Percentiles rank a stretch among this genome's conserved stretches.
Evolutionary conservation across 106 monocot species (phyloP).

Genomic region (Alisma plantagoaquatica): DNA sequence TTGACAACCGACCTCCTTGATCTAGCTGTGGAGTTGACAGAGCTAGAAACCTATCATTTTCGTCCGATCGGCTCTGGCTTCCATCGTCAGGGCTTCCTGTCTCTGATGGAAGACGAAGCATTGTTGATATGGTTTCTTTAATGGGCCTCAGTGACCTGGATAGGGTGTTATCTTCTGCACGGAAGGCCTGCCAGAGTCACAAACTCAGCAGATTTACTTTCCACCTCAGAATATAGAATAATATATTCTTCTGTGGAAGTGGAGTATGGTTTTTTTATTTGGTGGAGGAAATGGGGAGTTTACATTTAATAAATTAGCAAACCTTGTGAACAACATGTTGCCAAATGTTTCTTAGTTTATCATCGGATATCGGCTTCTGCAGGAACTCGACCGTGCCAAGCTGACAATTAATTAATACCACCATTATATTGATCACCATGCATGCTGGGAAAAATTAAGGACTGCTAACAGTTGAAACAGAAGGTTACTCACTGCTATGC

Average conservation of each 20-base stretch:
- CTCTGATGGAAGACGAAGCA: conserved; percentile 34
- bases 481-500: conserved; percentile 77
- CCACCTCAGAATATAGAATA: no score
- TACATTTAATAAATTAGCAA: no score
- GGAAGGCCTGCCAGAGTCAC: conserved; percentile 91
- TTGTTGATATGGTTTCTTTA: conserved; percentile 54
- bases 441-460: no score
- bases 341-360: conserved; percentile 80
- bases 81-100: background rate
- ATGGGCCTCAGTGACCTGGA: conserved; percentile 58
- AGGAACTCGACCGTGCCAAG: conserved; percentile 79
- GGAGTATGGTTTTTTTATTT: no score
- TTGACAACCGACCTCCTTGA: conserved; percentile 15
- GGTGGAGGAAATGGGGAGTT: no score
- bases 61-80: conserved; percentile 8
- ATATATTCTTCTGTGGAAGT: no score
- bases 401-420: conserved; percentile 37
- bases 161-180: conserved; percentile 23
- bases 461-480: no score
- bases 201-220: no score
- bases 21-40: conserved; percentile 55
- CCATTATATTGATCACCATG: no score
- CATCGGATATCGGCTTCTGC: conserved; percentile 76
- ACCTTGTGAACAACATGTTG: conserved; percentile 94
- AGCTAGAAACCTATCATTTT: conserved; percentile 24